Percentiles rank a stretch among this genome's conserved stretches.
These are phyloP conservation scores for Aspergillus awamori DNA, from an alignment of 2,329 filamentous ascomycete genomes.

Conservation along the genomic window DNA sequence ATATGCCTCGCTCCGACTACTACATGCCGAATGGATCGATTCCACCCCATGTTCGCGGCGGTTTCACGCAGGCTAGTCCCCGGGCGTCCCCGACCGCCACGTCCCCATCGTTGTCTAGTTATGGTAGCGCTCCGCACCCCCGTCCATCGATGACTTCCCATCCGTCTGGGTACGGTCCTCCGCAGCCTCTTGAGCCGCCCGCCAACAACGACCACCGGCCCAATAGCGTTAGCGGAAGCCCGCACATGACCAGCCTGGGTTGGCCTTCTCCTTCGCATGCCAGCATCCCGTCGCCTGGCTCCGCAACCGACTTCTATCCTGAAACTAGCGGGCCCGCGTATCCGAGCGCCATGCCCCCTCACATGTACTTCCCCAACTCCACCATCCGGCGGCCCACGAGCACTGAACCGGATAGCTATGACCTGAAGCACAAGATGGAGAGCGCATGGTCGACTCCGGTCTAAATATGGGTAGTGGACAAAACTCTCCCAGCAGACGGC, in stretches of 20 bases:
- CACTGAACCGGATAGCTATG: constrained; percentile 70
- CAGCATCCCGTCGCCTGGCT: constrained; percentile 70
- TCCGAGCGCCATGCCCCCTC: constrained; percentile 50
- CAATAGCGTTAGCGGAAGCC: constrained; percentile 77
- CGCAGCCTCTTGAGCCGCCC: constrained; percentile 80
- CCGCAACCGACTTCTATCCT: constrained; percentile 77
- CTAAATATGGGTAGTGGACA: constrained; percentile 16
- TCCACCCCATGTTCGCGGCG: constrained; percentile 77
- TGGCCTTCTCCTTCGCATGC: constrained; percentile 86
- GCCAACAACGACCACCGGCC: constrained; percentile 74
- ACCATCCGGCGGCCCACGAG: constrained; percentile 73
- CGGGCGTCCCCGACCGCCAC: constrained; percentile 64
- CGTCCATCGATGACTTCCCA: constrained; percentile 77
- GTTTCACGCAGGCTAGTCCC: constrained; percentile 72
- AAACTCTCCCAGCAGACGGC: constrained; percentile 1
- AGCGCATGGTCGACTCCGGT: constrained; percentile 43
- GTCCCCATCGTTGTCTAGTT: constrained; percentile 66
- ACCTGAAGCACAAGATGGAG: constrained; percentile 57
- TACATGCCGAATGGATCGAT: constrained; percentile 80
- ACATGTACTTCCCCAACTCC: constrained; percentile 73
- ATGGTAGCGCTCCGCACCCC: constrained; percentile 53
- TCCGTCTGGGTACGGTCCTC: constrained; percentile 78
- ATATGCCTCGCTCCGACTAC: constrained; percentile 73
- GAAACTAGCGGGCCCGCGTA: constrained; percentile 64
- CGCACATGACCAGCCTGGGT: constrained; percentile 77